phyloP scores from a whole-genome alignment of 208 protist species.

The Trypanosoma lewisi region DNA sequence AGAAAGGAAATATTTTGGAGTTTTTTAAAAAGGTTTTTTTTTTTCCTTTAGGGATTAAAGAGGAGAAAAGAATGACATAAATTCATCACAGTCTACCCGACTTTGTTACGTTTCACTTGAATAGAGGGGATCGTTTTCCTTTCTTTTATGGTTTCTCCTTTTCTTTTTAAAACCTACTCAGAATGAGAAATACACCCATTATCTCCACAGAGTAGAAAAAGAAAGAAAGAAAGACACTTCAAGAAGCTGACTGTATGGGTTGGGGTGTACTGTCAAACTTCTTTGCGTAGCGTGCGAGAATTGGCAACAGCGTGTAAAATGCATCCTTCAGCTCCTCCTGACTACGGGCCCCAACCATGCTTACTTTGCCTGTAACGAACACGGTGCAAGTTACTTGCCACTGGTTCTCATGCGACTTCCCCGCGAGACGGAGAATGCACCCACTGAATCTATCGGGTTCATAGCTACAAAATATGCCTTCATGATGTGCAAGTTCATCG shows the following conservation, averaged over 20 bases:
- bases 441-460: constrained; percentile 85
- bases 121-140: too few relatives aligned
- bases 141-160: too few relatives aligned
- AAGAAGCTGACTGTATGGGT: neutral
- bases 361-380: constrained; percentile 86
- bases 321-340: constrained; percentile 77
- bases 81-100: too few relatives aligned
- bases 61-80: too few relatives aligned
- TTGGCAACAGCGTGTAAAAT: constrained; percentile 80
- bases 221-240: neutral
- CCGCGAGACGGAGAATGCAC: constrained; percentile 65
- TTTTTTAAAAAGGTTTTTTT: too few relatives aligned
- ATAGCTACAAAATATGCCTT: constrained; percentile 62
- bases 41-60: too few relatives aligned
- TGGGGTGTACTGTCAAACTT: constrained; percentile 26
- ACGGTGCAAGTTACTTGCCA: constrained; percentile 78
- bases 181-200: too few relatives aligned
- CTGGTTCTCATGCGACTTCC: constrained; percentile 48
- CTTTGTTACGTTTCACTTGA: too few relatives aligned
- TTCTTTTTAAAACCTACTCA: too few relatives aligned
- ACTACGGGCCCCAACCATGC: constrained; percentile 75
- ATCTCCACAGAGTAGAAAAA: constrained; percentile 6
- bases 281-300: constrained; percentile 44
- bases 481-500: constrained; percentile 63
- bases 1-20: too few relatives aligned